phyloP scores from a whole-genome alignment of 1,284 basidiomycete species.

The Pseudozyma sp. region DNA sequence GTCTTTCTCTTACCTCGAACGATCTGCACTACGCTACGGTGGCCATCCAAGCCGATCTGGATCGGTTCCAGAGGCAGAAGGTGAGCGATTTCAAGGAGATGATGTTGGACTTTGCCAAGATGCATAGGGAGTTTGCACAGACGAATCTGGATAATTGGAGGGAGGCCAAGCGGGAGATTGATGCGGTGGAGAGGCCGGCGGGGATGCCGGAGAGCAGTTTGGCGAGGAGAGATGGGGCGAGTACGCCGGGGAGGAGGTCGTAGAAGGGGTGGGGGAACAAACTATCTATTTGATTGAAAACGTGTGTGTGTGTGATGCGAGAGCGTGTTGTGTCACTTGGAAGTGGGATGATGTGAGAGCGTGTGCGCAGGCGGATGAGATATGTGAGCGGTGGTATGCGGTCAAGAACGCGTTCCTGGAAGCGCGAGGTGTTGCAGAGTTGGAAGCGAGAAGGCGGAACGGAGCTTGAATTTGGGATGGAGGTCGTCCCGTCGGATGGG shows the following conservation, averaged over 20 bases:
- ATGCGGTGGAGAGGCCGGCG: constrained; percentile 76
- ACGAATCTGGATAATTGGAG: constrained; percentile 92
- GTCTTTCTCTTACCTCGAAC: constrained; percentile 52
- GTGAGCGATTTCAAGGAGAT: constrained; percentile 94
- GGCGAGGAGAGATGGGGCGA: constrained; percentile 26
- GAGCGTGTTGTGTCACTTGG: too few species aligned
- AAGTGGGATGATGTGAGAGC: too few species aligned
- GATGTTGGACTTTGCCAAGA: constrained; percentile 86
- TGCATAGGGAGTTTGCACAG: constrained; percentile 86
- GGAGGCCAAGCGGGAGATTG: constrained; percentile 89
- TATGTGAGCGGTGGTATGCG: too few species aligned
- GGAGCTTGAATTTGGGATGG: too few species aligned
- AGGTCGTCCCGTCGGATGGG: too few species aligned
- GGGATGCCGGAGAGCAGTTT: constrained; percentile 60
- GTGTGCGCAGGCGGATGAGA: too few species aligned
- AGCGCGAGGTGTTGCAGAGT: too few species aligned
- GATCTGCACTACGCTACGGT: constrained; percentile 92
- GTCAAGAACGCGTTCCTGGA: too few species aligned
- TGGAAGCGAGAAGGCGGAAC: too few species aligned
- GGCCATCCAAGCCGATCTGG: constrained; percentile 96
- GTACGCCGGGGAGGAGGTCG: constrained; percentile 15
- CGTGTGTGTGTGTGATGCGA: too few species aligned
- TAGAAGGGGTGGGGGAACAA: too few species aligned
- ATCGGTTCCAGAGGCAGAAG: constrained; percentile 98
- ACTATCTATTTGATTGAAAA: too few species aligned